Percentiles rank a stretch among this genome's conserved stretches.
These are phyloP conservation scores for Spongospora subterranea DNA, from an alignment of 208 protist species.

Conservation along the genomic window DNA sequence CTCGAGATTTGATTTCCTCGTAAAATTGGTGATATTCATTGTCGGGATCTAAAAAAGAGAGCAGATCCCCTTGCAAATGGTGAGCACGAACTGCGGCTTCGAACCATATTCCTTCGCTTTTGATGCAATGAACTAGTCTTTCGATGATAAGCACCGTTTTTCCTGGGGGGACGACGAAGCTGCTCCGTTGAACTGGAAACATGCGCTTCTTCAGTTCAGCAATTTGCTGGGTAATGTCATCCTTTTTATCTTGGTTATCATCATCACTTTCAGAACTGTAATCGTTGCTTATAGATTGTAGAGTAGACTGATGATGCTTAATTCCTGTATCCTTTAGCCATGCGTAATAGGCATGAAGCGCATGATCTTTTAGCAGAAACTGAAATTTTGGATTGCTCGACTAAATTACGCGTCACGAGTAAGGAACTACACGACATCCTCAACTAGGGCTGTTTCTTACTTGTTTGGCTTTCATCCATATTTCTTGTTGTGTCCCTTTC, in stretches of 20 bases:
- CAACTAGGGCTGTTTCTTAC: too few species aligned
- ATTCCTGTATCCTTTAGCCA: constrained; percentile 1
- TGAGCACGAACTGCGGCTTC: neutral
- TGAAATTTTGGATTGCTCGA: neutral
- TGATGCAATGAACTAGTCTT: neutral
- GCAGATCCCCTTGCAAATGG: neutral
- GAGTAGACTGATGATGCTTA: neutral
- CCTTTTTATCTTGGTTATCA: neutral
- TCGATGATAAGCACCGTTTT: neutral
- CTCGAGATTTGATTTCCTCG: neutral
- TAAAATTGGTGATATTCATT: neutral
- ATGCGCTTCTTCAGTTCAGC: neutral
- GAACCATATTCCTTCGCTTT: neutral
- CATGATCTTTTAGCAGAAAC: neutral
- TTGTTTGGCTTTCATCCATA: constrained; percentile 7
- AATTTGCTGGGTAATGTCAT: neutral
- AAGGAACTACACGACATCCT: neutral
- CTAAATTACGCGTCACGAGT: neutral
- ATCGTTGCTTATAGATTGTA: neutral
- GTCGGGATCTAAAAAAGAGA: neutral
- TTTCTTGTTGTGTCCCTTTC: constrained; percentile 5
- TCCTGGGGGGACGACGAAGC: neutral
- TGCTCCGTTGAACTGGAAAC: neutral
- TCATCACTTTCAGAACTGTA: neutral
- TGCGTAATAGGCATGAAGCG: neutral